Evolutionary conservation across 1,284 basidiomycete species (phyloP), one percentile per base, ranked within the genome.

Genomic region (Pyrrhoderma lamaoense): DNA sequence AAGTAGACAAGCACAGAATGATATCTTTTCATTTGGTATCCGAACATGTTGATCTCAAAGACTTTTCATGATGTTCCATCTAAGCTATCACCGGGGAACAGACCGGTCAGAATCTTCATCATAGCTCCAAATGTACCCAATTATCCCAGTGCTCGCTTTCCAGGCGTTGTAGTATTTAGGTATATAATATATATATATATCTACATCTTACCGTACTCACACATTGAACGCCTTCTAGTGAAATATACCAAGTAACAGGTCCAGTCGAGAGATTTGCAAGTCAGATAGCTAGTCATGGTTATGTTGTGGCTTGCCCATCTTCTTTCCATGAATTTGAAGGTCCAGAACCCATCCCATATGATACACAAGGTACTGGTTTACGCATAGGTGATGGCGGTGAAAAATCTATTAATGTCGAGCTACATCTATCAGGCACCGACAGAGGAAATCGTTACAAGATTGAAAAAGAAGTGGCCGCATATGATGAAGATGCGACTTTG

Each of bases 391-490:
- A n/a, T n/a, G n/a, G n/a, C n/a, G n/a, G n/a, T n/a, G n/a, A 45
- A n/a, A 53, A 52, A 50, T 18, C 42, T 47, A 39, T 23, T 2
- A 42, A n/a, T n/a, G n/a, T n/a, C n/a, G n/a, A n/a, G n/a, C n/a
- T n/a, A n/a, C n/a, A n/a, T n/a, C n/a, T n/a, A n/a, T n/a, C 42
- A 74, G 75, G 75, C 25, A 93, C 93, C 18, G 90, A 93, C 63
- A 70, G 85, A 57, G 93, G 93, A 9, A 95, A 96, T 70, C 78
- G 73, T 59, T 94, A 86, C 74, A 95, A 95, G 90, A 77, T 89
- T 39, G 87, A 93, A 67, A 94, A 94, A 71, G 79, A 80, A 38
- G 68, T 94, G 1, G 76, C 77, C 45, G 89, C 83, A 0, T 93
- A 92, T 59, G 85, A 94, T 58, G 90, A 94, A 85, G 91, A 94